Evolutionary conservation across 805 yeast species (phyloP), one percentile per base, ranked within the genome.

Genomic region (Pichia deserticola): DNA sequence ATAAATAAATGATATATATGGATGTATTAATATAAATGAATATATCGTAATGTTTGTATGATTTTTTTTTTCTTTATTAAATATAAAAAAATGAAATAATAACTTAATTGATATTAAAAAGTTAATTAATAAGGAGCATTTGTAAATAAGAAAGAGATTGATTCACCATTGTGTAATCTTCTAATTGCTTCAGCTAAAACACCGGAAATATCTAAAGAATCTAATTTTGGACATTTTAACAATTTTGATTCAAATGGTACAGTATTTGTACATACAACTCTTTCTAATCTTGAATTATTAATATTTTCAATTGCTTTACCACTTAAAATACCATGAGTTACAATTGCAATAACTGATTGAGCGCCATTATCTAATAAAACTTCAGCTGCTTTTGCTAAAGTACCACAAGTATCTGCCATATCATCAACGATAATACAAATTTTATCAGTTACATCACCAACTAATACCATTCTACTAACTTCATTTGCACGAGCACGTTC

Each of bases 341-440:
- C 89, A 54, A 86, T 83, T 34, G 93, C 92, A 59, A 86, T 78
- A 38, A 86, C 93, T 50, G 81, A 74, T 59, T 79, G 72, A 42
- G 92, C 93, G 35, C 77, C 76, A 59, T 85, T 81, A 30, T 78
- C 82, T 51, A 86, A 63, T 49, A 86, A 70, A 12, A 83, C 79
- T 54, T 86, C 92, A 27, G 89, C 87, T 37, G 93, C 93, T 67
- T 86, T 86, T 48, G 84, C 86, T 55, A 86, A 70, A 20, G 95
- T 86, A 54, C 93, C 95, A 70, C 95, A 86, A 25, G 95, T 86
- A 64, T 86, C 95, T 42, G 93, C 93, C 89, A 86, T 86, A 66
- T 86, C 95, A 68, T 86, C 95, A 42, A 86, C 87, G 58, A 86
- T 78, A 49, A 86, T 72, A 70, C 93, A 86, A 45, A 81, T 74